Evolutionary conservation across 1,284 basidiomycete genomes (phyloP).

Genomic region (Ceratobasidium sp.): DNA sequence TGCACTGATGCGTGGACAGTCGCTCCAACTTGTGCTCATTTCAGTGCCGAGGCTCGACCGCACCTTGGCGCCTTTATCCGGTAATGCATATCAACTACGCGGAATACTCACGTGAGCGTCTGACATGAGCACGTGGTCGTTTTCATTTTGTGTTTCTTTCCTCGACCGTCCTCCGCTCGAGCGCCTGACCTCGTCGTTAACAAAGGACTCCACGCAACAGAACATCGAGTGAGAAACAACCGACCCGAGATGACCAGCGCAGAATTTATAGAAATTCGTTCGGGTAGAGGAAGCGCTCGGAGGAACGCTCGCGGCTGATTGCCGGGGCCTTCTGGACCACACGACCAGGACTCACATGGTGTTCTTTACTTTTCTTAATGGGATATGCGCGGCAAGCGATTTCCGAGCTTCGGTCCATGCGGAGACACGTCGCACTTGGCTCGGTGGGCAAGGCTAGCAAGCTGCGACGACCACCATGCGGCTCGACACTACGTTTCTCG

Average conservation of each 20-base stretch:
- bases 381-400: conserved; percentile 8
- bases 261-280: background rate
- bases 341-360: conserved; percentile 18
- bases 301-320: conserved; percentile 33
- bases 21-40: background rate
- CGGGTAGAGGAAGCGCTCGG: background rate
- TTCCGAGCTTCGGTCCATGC: conserved; percentile 39
- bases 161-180: background rate
- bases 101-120: background rate
- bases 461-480: conserved; percentile 34
- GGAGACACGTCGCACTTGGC: conserved; percentile 33
- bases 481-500: conserved; percentile 38
- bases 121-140: conserved; percentile 10
- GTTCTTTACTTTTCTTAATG: background rate
- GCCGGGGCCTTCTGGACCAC: conserved; percentile 31
- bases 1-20: no score
- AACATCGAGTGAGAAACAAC: no score
- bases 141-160: background rate
- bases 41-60: background rate
- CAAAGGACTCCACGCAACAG: no score
- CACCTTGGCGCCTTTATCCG: background rate
- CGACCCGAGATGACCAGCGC: background rate
- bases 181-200: background rate
- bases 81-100: background rate
- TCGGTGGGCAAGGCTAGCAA: background rate